A percentile compares a stretch with the other conserved stretches of the same genome.
Conservation (phyloP, 2,329 filamentous ascomycete species). For the Lojkania enalia region DNA sequence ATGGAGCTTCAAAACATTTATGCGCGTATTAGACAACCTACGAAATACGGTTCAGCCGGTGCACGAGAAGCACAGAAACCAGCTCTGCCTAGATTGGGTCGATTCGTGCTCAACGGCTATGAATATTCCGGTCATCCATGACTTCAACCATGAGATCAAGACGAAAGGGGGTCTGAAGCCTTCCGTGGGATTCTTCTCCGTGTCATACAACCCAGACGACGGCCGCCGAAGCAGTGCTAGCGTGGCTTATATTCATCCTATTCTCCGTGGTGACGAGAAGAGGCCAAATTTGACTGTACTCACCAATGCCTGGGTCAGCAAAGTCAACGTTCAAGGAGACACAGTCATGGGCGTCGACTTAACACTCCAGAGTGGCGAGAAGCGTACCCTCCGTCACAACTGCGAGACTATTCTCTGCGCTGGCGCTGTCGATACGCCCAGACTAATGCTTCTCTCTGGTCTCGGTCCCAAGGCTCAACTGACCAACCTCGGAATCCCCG, state of each 20-base stretch:
- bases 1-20: conserved; percentile 86
- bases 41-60: conserved; percentile 91
- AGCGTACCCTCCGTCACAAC: conserved; percentile 62
- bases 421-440: conserved; percentile 80
- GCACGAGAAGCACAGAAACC: conserved; percentile 81
- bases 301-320: conserved; percentile 85
- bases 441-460: conserved; percentile 60
- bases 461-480: conserved; percentile 55
- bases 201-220: conserved; percentile 88
- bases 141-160: conserved; percentile 86
- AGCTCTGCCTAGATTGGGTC: conserved; percentile 90
- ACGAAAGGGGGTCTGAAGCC: conserved; percentile 71
- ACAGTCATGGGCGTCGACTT: conserved; percentile 75
- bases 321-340: conserved; percentile 71
- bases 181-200: conserved; percentile 86
- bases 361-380: conserved; percentile 63
- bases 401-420: conserved; percentile 79
- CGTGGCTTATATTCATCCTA: conserved; percentile 91
- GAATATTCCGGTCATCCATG: conserved; percentile 76
- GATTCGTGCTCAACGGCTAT: conserved; percentile 76
- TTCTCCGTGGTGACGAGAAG: conserved; percentile 79
- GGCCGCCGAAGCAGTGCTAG: conserved; percentile 82
- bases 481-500: conserved; percentile 52
- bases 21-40: conserved; percentile 77
- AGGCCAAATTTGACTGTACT: conserved; percentile 82